These are phyloP conservation scores for Penicillium palitans DNA, from an alignment of 2,329 filamentous ascomycete genomes.

Conservation along the genomic window DNA sequence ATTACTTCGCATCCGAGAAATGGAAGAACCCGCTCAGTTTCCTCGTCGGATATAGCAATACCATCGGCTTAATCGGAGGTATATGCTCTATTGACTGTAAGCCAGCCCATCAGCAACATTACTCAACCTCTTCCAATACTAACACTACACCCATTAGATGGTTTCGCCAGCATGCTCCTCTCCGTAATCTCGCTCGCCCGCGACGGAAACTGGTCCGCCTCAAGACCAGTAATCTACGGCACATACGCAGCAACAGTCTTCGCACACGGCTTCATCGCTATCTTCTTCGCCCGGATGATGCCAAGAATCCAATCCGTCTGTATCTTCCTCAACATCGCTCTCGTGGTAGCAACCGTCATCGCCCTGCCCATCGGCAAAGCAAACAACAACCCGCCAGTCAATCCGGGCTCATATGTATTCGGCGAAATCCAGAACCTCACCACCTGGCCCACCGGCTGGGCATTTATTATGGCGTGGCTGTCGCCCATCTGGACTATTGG, in stretches of 20 bases:
- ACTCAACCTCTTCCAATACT: not conserved
- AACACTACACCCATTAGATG: constrained; percentile 1
- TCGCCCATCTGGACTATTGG: constrained; percentile 61
- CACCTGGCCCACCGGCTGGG: constrained; percentile 58
- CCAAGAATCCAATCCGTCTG: constrained; percentile 57
- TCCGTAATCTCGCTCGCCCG: constrained; percentile 56
- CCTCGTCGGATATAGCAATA: constrained; percentile 63
- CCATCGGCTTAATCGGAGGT: constrained; percentile 60
- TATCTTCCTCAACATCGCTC: constrained; percentile 55
- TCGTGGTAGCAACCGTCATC: constrained; percentile 55
- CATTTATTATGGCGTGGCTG: constrained; percentile 62
- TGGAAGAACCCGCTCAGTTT: constrained; percentile 61
- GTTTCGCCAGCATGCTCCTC: constrained; percentile 51
- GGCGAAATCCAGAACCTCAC: constrained; percentile 58
- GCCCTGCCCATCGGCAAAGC: constrained; percentile 52
- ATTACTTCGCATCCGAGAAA: constrained; percentile 58
- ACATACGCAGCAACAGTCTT: constrained; percentile 56
- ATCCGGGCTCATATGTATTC: constrained; percentile 49
- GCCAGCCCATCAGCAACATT: constrained; percentile 24
- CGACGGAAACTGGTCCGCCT: constrained; percentile 56
- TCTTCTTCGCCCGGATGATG: constrained; percentile 56
- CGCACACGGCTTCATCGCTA: constrained; percentile 56
- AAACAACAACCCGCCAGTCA: constrained; percentile 17
- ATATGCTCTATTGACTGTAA: constrained; percentile 62
- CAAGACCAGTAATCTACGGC: constrained; percentile 56